A percentile compares a stretch with the other conserved stretches of the same genome.
These are phyloP conservation scores for Alternaria ethzedia DNA, from an alignment of 2,329 filamentous ascomycete species.

Conservation along the genomic window DNA sequence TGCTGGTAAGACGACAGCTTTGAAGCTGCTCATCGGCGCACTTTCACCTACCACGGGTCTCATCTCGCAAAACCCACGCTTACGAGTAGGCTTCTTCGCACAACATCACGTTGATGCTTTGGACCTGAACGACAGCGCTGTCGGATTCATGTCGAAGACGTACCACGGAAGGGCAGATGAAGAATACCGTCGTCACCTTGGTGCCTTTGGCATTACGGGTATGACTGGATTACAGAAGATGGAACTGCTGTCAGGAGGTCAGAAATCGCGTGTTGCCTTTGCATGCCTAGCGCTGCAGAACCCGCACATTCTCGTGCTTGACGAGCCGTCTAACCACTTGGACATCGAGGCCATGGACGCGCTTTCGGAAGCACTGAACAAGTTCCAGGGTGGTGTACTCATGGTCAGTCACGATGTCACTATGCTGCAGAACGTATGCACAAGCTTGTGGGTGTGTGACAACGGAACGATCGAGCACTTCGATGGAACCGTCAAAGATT, in stretches of 20 bases:
- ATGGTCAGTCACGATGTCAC: constrained; percentile 99
- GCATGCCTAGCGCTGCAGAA: constrained; percentile 93
- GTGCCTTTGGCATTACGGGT: constrained; percentile 84
- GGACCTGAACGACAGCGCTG: constrained; percentile 85
- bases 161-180: constrained; percentile 94
- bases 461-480: constrained; percentile 95
- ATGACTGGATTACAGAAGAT: constrained; percentile 98
- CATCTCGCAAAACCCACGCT: constrained; percentile 85
- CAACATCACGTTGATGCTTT: constrained; percentile 98
- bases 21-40: constrained; percentile 94
- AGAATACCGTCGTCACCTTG: constrained; percentile 93
- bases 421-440: constrained; percentile 96
- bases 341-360: constrained; percentile 99
- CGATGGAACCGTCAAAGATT: constrained; percentile 89
- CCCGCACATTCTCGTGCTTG: constrained; percentile 95
- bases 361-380: constrained; percentile 78
- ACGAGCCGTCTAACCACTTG: constrained; percentile 97
- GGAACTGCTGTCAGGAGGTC: constrained; percentile 90
- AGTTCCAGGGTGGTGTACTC: constrained; percentile 92
- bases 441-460: constrained; percentile 94
- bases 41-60: constrained; percentile 77
- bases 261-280: constrained; percentile 98
- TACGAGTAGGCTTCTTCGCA: constrained; percentile 95
- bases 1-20: constrained; percentile 96
- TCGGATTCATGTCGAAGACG: constrained; percentile 92